Base-by-base conservation (phyloP, 257 asterid genomes). In the Ocimum tenuiflorum region DNA sequence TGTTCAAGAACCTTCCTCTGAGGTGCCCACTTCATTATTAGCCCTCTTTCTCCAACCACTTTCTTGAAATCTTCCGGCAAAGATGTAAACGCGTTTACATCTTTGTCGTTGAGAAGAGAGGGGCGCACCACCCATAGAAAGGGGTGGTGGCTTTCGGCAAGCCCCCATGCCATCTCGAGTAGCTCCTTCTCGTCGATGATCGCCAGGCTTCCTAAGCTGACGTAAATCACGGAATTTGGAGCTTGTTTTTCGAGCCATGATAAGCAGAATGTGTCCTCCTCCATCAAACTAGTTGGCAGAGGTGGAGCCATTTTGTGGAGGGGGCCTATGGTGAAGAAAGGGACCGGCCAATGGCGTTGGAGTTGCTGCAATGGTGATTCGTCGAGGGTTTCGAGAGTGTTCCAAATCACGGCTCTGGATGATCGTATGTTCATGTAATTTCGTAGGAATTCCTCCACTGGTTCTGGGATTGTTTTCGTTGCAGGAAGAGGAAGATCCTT, bases 291-390 rank as follows among this genome's bases (percentile, higher is more conserved):
- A 0, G 83, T 77, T 0, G 73, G 39, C 15, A 76, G 46, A 8
- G 64, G 10, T 12, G 75, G 75, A 3, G 72, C 65, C 56, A 65
- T 31, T 68, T 82, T 88, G 74, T 85, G 91, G 11, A 88, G 35
- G 10, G 94, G 89, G 19, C 96, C 94, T 10, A 85, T 59, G 1
- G 83, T 10, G 75, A 86, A 83, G 67, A 75, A 73, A 0, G 86
- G 91, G 38, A 83, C 81, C n/a, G 41, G 31, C 72, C 47, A 65
- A 0, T 62, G 72, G 1, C 73, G 76, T 11, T 73, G 79, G 38
- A 81, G 73, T 29, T 60, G 60, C 17, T 68, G 52, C 0, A 81
- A 42, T 4, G 70, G 33, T 14, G 56, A 31, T n/a, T 58, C 58
- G 7, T 82, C 88, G 10, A 81, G 77, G 1, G 17, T n/a, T 8